Percentiles rank a stretch among this genome's conserved stretches.
Evolutionary conservation across 441 rosid species (phyloP).

Genomic region (Rhodomyrtus psidioides): DNA sequence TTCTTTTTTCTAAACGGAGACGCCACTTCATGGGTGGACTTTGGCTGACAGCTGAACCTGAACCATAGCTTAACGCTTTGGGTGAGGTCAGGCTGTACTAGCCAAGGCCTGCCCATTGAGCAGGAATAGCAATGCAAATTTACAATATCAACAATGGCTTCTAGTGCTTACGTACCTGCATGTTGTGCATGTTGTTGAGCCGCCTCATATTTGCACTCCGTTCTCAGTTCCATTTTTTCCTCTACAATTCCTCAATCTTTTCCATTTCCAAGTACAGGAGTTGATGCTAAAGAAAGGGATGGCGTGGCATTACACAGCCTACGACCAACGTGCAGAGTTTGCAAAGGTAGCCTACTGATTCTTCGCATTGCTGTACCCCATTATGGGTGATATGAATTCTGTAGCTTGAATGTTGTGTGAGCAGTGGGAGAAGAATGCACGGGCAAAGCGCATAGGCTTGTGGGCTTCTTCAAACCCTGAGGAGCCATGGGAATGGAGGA

Average conservation of each 20-base stretch:
- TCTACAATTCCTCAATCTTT: not conserved
- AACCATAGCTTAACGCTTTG: not conserved
- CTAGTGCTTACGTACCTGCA: not conserved
- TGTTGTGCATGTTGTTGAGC: not conserved
- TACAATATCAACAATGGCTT: not conserved
- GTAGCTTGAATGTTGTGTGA: not conserved
- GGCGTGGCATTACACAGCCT: constrained; percentile 75
- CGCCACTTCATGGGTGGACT: not conserved
- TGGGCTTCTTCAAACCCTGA: constrained; percentile 76
- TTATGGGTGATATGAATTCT: not conserved
- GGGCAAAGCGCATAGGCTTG: constrained; percentile 49
- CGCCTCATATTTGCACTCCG: not conserved
- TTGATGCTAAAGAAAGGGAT: constrained; percentile 67
- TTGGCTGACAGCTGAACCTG: not conserved
- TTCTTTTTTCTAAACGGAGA: not conserved
- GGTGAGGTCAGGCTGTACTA: not conserved
- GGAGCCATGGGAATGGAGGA: constrained; percentile 83
- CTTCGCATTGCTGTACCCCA: not conserved
- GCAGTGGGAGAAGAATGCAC: constrained; percentile 81
- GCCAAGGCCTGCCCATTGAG: not conserved
- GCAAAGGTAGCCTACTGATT: constrained; percentile 26
- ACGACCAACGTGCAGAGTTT: constrained; percentile 49
- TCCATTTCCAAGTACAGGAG: constrained; percentile 28
- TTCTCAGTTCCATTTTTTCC: not conserved
- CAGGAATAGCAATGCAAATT: not conserved